These are phyloP conservation scores for Geosmithia flava DNA, from an alignment of 2,329 filamentous ascomycete genomes.

Conservation along the genomic window DNA sequence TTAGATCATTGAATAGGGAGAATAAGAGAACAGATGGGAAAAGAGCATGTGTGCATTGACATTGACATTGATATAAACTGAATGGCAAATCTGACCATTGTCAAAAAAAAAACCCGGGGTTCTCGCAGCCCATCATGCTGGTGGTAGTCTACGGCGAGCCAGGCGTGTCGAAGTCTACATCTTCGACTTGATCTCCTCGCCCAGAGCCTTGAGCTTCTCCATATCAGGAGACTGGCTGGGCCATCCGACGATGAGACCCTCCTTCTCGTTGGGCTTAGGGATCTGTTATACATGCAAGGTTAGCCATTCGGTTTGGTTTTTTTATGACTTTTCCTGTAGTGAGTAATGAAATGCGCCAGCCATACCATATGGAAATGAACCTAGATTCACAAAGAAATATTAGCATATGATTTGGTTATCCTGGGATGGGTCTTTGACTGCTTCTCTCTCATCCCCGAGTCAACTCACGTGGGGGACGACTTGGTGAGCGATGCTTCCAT, in stretches of 20 bases:
- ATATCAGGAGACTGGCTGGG: conserved; percentile 65
- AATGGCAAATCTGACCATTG: background rate
- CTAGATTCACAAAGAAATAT: conserved; percentile 23
- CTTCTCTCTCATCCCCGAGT: background rate
- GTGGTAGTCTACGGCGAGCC: background rate
- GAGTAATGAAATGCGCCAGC: background rate
- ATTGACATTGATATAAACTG: background rate
- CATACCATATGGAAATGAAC: conserved; percentile 89
- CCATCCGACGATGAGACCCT: conserved; percentile 76
- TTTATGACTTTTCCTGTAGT: background rate
- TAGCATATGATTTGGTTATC: background rate
- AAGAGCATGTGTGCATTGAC: background rate
- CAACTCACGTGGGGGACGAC: conserved; percentile 73
- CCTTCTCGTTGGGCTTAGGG: conserved; percentile 75
- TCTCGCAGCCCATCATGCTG: background rate
- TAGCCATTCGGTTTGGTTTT: background rate
- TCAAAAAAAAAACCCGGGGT: background rate
- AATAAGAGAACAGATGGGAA: background rate
- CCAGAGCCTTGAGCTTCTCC: conserved; percentile 67
- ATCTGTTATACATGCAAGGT: conserved; percentile 41
- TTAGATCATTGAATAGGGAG: background rate
- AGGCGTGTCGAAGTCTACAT: conserved; percentile 43
- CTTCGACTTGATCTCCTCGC: conserved; percentile 79
- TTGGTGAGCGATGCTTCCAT: conserved; percentile 84
- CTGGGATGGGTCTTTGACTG: conserved; percentile 1